Conservation (phyloP, 2,329 filamentous ascomycete genomes). For the Pseudonectria buxi region DNA sequence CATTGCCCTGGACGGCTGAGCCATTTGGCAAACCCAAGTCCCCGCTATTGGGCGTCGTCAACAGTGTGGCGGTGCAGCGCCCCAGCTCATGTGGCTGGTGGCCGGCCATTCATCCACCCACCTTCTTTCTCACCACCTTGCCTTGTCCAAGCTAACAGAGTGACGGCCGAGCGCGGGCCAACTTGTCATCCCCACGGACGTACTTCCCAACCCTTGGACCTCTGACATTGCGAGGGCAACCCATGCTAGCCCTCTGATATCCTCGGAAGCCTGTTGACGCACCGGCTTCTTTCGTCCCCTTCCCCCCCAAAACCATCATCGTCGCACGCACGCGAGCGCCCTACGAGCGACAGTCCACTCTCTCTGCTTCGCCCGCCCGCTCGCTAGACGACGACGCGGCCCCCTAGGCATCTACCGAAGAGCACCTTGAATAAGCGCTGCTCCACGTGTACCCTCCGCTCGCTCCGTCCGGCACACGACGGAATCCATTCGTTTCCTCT, state of each 20-base stretch:
- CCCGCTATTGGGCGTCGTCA: no score
- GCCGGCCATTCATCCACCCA: no score
- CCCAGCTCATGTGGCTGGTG: no score
- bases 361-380: conserved; percentile 10
- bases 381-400: conserved; percentile 6
- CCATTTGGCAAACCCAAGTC: no score
- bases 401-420: conserved; percentile 2
- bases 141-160: no score
- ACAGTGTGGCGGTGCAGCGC: no score
- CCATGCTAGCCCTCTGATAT: conserved; percentile 10
- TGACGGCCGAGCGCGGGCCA: conserved; percentile 10
- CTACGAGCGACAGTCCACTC: conserved; percentile 14
- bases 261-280: no score
- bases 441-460: conserved; percentile 6
- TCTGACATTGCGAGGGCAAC: conserved; percentile 20
- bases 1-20: no score
- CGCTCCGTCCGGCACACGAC: background rate
- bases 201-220: conserved; percentile 11
- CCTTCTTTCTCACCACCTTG: no score
- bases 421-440: conserved; percentile 20
- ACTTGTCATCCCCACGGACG: conserved; percentile 8
- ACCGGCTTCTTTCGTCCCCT: no score
- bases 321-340: no score
- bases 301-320: no score
- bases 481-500: background rate